Base-by-base conservation (phyloP, 164 flowering plant genomes). In the Brasenia schreberi region DNA sequence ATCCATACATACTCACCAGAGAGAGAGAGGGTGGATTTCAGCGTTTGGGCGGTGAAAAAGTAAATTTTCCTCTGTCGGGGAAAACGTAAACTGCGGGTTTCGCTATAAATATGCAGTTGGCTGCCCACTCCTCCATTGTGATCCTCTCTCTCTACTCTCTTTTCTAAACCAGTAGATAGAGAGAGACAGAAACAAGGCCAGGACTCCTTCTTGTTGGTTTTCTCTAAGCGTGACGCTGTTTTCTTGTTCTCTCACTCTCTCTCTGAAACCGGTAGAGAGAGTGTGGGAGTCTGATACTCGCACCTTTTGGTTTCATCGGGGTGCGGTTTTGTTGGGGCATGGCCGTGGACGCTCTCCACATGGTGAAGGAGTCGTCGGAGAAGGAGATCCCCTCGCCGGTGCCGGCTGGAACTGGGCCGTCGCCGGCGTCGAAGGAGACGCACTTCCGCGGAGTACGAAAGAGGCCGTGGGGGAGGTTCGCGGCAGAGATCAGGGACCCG, bases 401-500 rank as follows among this genome's bases (percentile, higher is more conserved):
- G 60, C 58, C 44, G 42, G 52, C 52, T 11, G 52, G 5, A 11
- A 12, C 27, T 23, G 27, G 11, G 5, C 53, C 53, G 7, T 12
- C 53, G 7, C 11, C 18, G 58, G 66, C 70, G 43, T 64, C 59
- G 3, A 77, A 73, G 64, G 79, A 77, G 64, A 67, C 67, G 61
- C 84, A 77, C 52, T 81, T 73, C 43, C 69, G 84, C 65, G 84
- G 84, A 42, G 84, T 81, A 4, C 61, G 84, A 17, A 81, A 79
- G 74, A 70, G 84, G 42, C 84, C 84, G 3, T 81, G 84, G 84
- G 84, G 84, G 9, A 72, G 84, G 17, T 81, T 66, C 73, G 84
- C 84, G 0, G 84, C 84, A 2, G 84, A 81, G 82, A 81, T 81
- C 56, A 76, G 84, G 18, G 84, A 81, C 69, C 84, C 84, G 43